Conservation (phyloP, 345 rosid genomes). For the Eucalyptus marginata region DNA sequence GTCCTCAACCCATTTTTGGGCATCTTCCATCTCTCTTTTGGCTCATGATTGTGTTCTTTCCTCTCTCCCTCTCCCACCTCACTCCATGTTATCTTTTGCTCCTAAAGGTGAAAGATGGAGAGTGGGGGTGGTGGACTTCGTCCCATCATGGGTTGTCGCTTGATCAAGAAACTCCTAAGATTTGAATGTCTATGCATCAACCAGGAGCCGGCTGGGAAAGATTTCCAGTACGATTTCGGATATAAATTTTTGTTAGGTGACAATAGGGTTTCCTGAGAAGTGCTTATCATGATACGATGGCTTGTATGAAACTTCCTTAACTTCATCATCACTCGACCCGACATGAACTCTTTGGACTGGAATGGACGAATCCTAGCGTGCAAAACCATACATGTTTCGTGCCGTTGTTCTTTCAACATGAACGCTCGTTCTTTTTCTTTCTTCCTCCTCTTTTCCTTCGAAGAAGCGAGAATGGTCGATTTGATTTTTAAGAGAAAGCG, state of each 20-base stretch:
- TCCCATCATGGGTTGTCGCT: not conserved
- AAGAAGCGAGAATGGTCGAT: not conserved
- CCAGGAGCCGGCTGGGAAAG: not conserved
- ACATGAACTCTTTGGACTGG: not conserved
- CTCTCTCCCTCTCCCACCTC: not conserved
- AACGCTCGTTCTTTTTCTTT: not conserved
- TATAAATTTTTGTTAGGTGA: not conserved
- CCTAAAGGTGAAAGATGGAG: not conserved
- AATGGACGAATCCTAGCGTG: not conserved
- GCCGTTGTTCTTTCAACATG: not conserved
- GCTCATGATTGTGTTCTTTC: not conserved
- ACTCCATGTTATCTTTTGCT: not conserved
- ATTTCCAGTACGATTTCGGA: not conserved
- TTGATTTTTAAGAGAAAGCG: not conserved
- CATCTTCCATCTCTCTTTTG: not conserved
- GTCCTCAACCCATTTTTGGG: not conserved
- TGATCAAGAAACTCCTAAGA: not conserved
- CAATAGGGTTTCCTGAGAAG: not conserved
- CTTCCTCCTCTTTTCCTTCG: not conserved
- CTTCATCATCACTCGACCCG: not conserved
- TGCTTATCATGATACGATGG: not conserved
- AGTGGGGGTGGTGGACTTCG: not conserved
- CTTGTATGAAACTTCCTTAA: too few species aligned
- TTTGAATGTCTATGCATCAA: not conserved
- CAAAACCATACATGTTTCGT: not conserved